Evolutionary conservation across 169 alveolate species (phyloP).

Genomic region (Cryptosporidium xiaoi): DNA sequence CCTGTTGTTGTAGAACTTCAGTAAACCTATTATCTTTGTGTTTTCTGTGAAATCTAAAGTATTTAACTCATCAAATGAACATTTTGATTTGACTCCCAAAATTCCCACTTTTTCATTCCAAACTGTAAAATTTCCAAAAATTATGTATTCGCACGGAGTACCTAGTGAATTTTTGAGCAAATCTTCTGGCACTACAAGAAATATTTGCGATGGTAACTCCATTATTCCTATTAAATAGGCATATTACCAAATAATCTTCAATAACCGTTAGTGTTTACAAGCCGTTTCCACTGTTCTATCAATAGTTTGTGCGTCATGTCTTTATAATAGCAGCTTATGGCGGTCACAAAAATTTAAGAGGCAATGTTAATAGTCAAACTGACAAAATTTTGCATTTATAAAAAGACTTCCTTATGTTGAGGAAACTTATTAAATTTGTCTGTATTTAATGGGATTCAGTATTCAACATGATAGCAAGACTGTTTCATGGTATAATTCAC

Average conservation of each 20-base stretch:
- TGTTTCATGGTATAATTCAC: constrained; percentile 57
- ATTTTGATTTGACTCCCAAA: constrained; percentile 11
- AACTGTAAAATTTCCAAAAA: constrained; percentile 23
- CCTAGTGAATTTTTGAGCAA: neutral
- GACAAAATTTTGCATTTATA: neutral
- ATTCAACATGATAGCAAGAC: constrained; percentile 3
- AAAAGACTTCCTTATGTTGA: neutral
- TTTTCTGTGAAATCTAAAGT: neutral
- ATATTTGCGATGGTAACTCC: constrained; percentile 30
- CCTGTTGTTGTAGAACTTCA: neutral
- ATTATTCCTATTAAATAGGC: constrained; percentile 19
- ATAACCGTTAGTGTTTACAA: too few species aligned
- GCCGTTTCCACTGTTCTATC: too few species aligned
- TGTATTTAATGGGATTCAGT: constrained; percentile 14
- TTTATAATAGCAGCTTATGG: neutral
- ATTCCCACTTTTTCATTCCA: constrained; percentile 30
- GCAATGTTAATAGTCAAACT: too few species aligned
- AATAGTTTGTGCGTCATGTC: too few species aligned
- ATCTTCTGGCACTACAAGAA: constrained; percentile 18
- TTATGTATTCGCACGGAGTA: neutral
- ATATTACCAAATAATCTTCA: neutral
- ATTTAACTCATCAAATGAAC: neutral
- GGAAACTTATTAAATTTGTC: neutral
- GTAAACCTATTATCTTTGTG: constrained; percentile 19
- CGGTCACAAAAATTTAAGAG: constrained; percentile 10